phyloP scores from a whole-genome alignment of 75 land plant genomes.

The Pinus tabuliformis region DNA sequence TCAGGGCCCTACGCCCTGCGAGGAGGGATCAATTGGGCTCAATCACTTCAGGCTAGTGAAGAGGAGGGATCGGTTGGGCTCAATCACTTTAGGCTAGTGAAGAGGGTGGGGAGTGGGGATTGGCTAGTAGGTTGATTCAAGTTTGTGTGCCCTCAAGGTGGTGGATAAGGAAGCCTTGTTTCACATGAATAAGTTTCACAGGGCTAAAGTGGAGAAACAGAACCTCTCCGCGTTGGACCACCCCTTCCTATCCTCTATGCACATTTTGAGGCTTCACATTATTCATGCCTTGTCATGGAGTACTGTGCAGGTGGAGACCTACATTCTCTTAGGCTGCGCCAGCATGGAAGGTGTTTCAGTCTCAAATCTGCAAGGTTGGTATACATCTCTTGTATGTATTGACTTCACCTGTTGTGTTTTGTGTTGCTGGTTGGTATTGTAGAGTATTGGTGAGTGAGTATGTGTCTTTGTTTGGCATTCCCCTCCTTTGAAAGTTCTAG shows the following conservation, averaged over 20 bases:
- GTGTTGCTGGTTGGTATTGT: neutral
- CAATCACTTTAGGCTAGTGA: too few relatives aligned
- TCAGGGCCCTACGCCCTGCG: too few relatives aligned
- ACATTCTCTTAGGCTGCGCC: slow-evolving; percentile 53
- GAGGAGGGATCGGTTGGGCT: too few relatives aligned
- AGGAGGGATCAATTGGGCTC: too few relatives aligned
- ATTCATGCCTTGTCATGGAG: slow-evolving; percentile 72
- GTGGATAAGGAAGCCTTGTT: slow-evolving; percentile 48
- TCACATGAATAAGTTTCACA: slow-evolving; percentile 31
- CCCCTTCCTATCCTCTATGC: slow-evolving; percentile 78
- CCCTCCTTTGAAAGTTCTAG: neutral
- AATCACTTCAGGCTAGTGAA: too few relatives aligned
- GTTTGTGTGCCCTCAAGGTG: slow-evolving; percentile 70
- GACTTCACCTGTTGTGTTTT: neutral
- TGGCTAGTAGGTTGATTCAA: too few relatives aligned
- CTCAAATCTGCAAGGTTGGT: slow-evolving; percentile 6
- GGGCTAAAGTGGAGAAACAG: slow-evolving; percentile 41
- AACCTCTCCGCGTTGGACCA: slow-evolving; percentile 54
- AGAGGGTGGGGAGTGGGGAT: too few relatives aligned
- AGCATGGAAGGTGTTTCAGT: slow-evolving; percentile 27
- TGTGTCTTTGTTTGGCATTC: neutral
- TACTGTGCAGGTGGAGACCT: slow-evolving; percentile 73
- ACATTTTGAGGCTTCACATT: slow-evolving; percentile 50
- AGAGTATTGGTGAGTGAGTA: neutral
- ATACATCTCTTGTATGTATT: neutral